Percentiles rank a stretch among this genome's conserved stretches.
Evolutionary conservation across 176 grass and related monocot genomes (phyloP).

Genomic region (Oryza australiensis): DNA sequence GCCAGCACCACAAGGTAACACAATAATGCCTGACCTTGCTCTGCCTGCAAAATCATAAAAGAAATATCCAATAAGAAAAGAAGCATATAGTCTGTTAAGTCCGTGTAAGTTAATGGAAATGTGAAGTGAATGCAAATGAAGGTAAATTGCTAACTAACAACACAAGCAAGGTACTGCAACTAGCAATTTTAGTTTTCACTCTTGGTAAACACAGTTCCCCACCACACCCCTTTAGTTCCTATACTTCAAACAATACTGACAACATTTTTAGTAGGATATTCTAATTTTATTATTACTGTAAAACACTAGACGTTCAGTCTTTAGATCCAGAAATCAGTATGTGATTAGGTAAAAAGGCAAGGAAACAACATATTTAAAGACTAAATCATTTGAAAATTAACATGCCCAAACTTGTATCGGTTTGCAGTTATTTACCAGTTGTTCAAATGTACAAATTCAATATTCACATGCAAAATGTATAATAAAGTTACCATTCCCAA

Average conservation of each 20-base stretch:
- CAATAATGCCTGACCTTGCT: conserved; percentile 96
- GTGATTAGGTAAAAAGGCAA: not conserved
- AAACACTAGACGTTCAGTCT: not conserved
- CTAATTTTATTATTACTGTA: not conserved
- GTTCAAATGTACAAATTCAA: not conserved
- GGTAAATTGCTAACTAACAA: not conserved
- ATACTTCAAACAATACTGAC: conserved; percentile 15
- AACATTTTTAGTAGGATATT: not conserved
- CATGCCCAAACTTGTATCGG: not conserved
- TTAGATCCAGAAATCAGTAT: not conserved
- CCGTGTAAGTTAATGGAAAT: not conserved
- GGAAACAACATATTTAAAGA: not conserved
- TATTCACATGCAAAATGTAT: not conserved
- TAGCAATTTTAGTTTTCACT: not conserved
- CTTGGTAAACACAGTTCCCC: not conserved
- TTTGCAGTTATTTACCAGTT: conserved; percentile 18
- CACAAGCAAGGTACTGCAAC: not conserved
- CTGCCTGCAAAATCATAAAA: conserved; percentile 50
- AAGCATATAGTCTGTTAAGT: conserved; percentile 4
- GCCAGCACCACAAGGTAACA: conserved; percentile 95
- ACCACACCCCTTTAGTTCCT: not conserved
- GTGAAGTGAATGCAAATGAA: not conserved
- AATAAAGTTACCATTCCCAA: conserved; percentile 80
- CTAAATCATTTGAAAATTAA: conserved; percentile 1
- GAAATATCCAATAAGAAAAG: conserved; percentile 12